A percentile compares a stretch with the other conserved stretches of the same genome.
These are phyloP conservation scores for Zymoseptoria pseudotritici DNA, from an alignment of 2,329 filamentous ascomycete species.

Conservation along the genomic window DNA sequence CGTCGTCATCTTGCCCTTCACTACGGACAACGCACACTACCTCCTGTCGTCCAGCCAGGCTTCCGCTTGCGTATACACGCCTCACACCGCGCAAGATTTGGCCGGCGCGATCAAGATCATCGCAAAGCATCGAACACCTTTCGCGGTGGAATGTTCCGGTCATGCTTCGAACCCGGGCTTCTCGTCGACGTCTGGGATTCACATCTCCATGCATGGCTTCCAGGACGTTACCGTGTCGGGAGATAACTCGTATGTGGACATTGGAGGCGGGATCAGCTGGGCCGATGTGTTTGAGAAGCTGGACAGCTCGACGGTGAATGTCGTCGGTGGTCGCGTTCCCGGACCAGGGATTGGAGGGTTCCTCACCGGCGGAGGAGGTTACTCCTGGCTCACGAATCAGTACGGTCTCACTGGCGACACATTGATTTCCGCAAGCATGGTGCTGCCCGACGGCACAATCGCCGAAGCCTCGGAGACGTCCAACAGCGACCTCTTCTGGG, in stretches of 20 bases:
- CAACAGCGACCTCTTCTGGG: constrained; percentile 27
- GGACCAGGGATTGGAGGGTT: constrained; percentile 10
- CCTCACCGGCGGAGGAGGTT: constrained; percentile 5
- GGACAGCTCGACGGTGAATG: constrained; percentile 4
- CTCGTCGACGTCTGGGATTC: constrained; percentile 6
- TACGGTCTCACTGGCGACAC: constrained; percentile 7
- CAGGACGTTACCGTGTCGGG: constrained; percentile 3
- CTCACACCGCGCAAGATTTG: neutral
- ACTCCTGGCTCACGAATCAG: constrained; percentile 7
- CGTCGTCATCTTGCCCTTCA: neutral
- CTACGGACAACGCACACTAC: neutral
- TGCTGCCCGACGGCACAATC: constrained; percentile 6
- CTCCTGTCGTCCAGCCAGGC: neutral
- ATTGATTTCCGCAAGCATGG: constrained; percentile 1
- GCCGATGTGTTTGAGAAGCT: constrained; percentile 8
- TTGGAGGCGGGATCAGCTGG: constrained; percentile 7
- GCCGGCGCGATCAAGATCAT: constrained; percentile 4
- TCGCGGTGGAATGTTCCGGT: constrained; percentile 5
- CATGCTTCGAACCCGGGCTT: constrained; percentile 10
- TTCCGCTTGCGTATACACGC: neutral
- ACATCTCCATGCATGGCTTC: constrained; percentile 6
- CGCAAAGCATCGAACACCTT: neutral
- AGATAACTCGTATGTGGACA: constrained; percentile 1
- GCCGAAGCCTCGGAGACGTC: neutral
- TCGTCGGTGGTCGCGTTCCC: constrained; percentile 7